Percentiles rank a stretch among this genome's conserved stretches.
These are phyloP conservation scores for Talaromyces piceae DNA, from an alignment of 2,329 filamentous ascomycete genomes.

Conservation along the genomic window DNA sequence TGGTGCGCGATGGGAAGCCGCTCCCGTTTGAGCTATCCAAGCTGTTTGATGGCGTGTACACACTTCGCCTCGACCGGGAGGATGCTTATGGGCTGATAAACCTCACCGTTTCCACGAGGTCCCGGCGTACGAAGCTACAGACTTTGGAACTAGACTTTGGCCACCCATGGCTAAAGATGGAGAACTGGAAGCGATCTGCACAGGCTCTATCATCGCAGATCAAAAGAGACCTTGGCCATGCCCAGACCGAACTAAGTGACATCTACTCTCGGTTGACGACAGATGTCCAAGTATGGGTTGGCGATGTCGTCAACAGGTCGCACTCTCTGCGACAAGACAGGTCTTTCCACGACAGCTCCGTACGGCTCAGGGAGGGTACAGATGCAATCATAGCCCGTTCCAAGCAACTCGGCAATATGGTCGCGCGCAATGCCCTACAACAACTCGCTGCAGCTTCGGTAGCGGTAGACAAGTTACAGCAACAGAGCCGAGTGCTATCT, in stretches of 20 bases:
- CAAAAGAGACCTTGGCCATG: slow-evolving; percentile 28
- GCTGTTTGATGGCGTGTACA: slow-evolving; percentile 48
- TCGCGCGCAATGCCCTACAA: slow-evolving; percentile 24
- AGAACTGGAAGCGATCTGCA: slow-evolving; percentile 39
- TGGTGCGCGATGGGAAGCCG: slow-evolving; percentile 36
- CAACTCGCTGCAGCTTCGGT: slow-evolving; percentile 26
- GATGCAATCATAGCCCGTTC: slow-evolving; percentile 23
- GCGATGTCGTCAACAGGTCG: slow-evolving; percentile 29
- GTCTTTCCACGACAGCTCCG: slow-evolving; percentile 18
- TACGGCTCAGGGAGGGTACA: slow-evolving; percentile 18
- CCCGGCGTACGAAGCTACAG: slow-evolving; percentile 28
- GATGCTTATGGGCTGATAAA: slow-evolving; percentile 44
- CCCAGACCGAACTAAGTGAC: slow-evolving; percentile 31
- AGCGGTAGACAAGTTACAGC: slow-evolving; percentile 18
- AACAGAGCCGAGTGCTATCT: slow-evolving; percentile 21
- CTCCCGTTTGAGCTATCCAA: slow-evolving; percentile 42
- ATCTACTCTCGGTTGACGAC: slow-evolving; percentile 31
- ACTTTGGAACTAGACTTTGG: slow-evolving; percentile 37
- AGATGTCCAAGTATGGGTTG: slow-evolving; percentile 32
- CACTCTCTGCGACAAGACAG: slow-evolving; percentile 27
- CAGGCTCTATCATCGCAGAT: slow-evolving; percentile 29
- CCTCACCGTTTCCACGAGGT: slow-evolving; percentile 38
- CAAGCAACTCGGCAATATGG: slow-evolving; percentile 26
- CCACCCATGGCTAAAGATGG: slow-evolving; percentile 41
- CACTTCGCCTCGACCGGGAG: slow-evolving; percentile 42